These are phyloP conservation scores for Trichoderma sp. DNA, from an alignment of 2,329 filamentous ascomycete species.

Conservation along the genomic window DNA sequence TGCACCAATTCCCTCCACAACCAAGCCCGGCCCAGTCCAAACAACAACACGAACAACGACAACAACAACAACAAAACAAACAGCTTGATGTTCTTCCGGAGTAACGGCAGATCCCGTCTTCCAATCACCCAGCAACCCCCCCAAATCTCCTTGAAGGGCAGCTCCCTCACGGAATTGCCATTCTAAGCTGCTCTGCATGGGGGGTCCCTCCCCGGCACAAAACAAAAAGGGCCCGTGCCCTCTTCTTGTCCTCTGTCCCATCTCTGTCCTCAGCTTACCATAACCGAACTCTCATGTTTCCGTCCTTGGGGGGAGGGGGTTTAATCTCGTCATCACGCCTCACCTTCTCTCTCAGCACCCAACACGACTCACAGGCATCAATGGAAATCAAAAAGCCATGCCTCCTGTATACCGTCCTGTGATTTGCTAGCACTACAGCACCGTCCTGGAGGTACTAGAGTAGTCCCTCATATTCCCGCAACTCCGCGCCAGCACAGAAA, in stretches of 20 bases:
- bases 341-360: not conserved
- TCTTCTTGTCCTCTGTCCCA: not conserved
- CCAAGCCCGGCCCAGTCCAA: not conserved
- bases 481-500: not conserved
- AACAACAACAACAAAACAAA: not conserved
- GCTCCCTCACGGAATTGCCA: not conserved
- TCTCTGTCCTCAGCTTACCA: not conserved
- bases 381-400: not conserved
- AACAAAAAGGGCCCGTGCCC: not conserved
- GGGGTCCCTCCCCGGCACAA: not conserved
- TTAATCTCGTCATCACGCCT: not conserved
- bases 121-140: not conserved
- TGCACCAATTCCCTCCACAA: not conserved
- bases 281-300: not conserved
- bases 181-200: not conserved
- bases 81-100: not conserved
- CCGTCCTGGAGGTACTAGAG: not conserved
- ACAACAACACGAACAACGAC: not conserved
- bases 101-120: not conserved
- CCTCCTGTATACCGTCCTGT: no score
- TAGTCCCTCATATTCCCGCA: not conserved
- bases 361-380: no score
- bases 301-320: no score
- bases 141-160: not conserved
- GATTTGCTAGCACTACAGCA: no score